Base-by-base conservation (phyloP, 306 rosid genomes). In the Prunus mongolica region DNA sequence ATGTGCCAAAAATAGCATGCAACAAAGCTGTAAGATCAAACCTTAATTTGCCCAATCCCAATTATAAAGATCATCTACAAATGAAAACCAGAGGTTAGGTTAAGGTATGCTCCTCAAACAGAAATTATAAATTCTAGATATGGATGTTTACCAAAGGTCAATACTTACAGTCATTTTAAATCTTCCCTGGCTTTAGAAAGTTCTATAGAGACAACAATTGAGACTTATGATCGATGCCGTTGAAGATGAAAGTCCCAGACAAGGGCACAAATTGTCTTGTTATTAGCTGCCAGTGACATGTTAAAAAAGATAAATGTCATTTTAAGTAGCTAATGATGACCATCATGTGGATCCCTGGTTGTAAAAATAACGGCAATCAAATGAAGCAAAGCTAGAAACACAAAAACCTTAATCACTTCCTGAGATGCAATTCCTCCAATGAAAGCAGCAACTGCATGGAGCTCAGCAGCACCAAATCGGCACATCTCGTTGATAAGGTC, bases 401-500 rank as follows among this genome's bases (percentile, higher is more conserved):
- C 79, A 71, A 6, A 76, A 66, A 92, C 99, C 97, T 95, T 95
- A 82, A 95, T 95, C 72, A 89, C 93, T 92, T 95, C 99, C 83
- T 95, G 97, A 0, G 99, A 95, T 62, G 97, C 97, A 77, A 92
- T 87, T 80, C 99, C 99, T 75, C 99, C 99, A 46, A 89, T 80
- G 84, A 95, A 90, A 75, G 99, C 97, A 83, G 99, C 93, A 73
- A 92, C 93, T 30, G 88, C 87, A 71, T 95, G 99, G 69, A 95
- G 97, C 86, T 95, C 97, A 0, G 99, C 87, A 30, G 97, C 97
- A 77, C 99, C 99, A 67, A 92, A 95, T 72, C 99, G 93, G 82
- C 99, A 92, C 93, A 92, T 95, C 87, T 95, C 99, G 65, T 90
- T 89, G 76, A 95, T 89, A 81, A 95, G 99, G 84, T 95, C 99